These are phyloP conservation scores for Drosera spatulata DNA, from an alignment of 179 eudicot species.

Conservation along the genomic window DNA sequence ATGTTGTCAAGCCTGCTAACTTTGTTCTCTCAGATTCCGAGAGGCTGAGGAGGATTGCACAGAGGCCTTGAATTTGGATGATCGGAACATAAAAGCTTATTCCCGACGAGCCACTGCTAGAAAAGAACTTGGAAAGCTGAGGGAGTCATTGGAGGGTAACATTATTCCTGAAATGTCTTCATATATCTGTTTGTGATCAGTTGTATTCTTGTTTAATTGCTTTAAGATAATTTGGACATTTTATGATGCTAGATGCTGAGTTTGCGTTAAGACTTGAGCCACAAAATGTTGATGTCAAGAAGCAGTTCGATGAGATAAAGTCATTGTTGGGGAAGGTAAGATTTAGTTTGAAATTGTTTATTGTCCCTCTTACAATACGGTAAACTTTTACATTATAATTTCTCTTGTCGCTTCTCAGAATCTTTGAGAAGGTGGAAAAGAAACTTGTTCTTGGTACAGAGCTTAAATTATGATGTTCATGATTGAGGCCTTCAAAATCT, in stretches of 20 bases:
- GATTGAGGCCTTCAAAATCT: too few species aligned
- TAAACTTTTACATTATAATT: too few species aligned
- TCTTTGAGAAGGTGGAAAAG: too few species aligned
- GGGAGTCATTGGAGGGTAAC: slow-evolving; percentile 81
- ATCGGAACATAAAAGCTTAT: slow-evolving; percentile 92
- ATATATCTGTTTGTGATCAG: neutral
- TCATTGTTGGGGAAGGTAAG: slow-evolving; percentile 67
- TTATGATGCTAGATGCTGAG: slow-evolving; percentile 61
- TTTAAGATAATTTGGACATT: neutral
- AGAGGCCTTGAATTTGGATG: slow-evolving; percentile 93
- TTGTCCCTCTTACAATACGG: too few species aligned
- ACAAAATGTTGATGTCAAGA: slow-evolving; percentile 74
- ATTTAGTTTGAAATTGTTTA: neutral
- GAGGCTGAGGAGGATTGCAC: slow-evolving; percentile 97
- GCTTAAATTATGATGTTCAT: too few species aligned
- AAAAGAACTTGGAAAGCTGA: slow-evolving; percentile 76
- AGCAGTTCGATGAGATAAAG: slow-evolving; percentile 65
- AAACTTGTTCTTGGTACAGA: too few species aligned
- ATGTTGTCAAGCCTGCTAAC: too few species aligned
- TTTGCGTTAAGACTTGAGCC: slow-evolving; percentile 93
- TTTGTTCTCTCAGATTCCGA: slow-evolving; percentile 40
- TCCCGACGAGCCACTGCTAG: slow-evolving; percentile 95
- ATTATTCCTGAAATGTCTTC: neutral
- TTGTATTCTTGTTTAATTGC: neutral
- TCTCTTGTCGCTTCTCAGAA: too few species aligned